Conservation (phyloP, 2,329 filamentous ascomycete species). For the Fusarium zealandicum region DNA sequence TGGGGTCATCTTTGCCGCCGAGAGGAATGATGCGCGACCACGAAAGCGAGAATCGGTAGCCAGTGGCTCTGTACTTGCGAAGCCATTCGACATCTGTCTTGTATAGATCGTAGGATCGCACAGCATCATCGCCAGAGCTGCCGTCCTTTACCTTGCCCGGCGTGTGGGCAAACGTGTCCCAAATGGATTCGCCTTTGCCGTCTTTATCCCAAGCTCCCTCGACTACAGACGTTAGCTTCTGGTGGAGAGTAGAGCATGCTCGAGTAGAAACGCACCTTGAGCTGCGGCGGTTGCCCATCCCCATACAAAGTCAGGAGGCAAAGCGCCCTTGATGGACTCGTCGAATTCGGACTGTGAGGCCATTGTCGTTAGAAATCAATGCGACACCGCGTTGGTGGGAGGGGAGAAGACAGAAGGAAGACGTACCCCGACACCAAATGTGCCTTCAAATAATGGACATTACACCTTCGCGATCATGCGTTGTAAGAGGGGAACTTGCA, state of each 20-base stretch:
- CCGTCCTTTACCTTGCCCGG: constrained; percentile 49
- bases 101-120: constrained; percentile 50
- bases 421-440: neutral
- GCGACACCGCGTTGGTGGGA: neutral
- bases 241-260: neutral
- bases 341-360: constrained; percentile 10
- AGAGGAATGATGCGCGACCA: constrained; percentile 71
- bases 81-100: constrained; percentile 61
- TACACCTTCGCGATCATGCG: constrained; percentile 1
- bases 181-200: constrained; percentile 52
- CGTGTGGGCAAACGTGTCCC: constrained; percentile 51
- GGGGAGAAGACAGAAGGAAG: neutral
- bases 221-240: constrained; percentile 38
- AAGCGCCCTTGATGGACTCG: constrained; percentile 12
- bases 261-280: neutral
- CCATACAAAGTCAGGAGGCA: constrained; percentile 38
- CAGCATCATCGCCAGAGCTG: constrained; percentile 50
- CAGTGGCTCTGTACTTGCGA: constrained; percentile 64
- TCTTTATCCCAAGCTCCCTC: constrained; percentile 53
- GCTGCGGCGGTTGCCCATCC: constrained; percentile 49
- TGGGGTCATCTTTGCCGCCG: constrained; percentile 66
- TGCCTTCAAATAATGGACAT: neutral
- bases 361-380: constrained; percentile 1
- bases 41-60: constrained; percentile 69
- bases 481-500: constrained; percentile 11